These are phyloP conservation scores for Mytilinidion resinicola DNA, from an alignment of 495 filamentous ascomycete genomes.

Conservation along the genomic window DNA sequence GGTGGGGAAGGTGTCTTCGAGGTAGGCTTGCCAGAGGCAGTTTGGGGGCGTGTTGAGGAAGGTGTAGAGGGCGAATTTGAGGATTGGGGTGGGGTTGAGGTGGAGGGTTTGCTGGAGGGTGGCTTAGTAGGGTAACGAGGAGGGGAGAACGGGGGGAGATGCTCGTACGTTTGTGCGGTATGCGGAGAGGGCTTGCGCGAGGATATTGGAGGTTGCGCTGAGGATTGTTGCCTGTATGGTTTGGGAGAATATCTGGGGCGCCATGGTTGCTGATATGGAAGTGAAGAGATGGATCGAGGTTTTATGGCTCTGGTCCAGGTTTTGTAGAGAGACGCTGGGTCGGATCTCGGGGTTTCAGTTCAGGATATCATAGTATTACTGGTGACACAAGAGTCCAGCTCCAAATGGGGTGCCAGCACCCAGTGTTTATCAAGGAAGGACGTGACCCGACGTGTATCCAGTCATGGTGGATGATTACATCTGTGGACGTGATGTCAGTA, in stretches of 20 bases:
- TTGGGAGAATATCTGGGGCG: constrained; percentile 17
- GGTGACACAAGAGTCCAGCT: too few species aligned
- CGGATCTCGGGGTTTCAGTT: too few species aligned
- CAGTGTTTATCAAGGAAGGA: too few species aligned
- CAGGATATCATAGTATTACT: too few species aligned
- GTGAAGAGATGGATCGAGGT: too few species aligned
- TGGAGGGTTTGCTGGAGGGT: constrained; percentile 41
- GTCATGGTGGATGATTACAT: too few species aligned
- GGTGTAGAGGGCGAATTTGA: constrained; percentile 75
- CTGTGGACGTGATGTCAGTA: too few species aligned
- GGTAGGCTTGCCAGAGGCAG: constrained; percentile 69
- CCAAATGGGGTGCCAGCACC: too few species aligned
- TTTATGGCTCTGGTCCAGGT: too few species aligned
- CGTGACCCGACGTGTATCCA: too few species aligned
- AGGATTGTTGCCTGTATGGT: constrained; percentile 46
- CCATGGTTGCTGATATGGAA: constrained; percentile 1
- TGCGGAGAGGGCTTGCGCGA: constrained; percentile 72
- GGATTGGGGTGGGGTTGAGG: constrained; percentile 56
- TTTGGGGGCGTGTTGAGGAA: constrained; percentile 76
- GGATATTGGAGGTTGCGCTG: constrained; percentile 67
- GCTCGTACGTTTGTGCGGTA: constrained; percentile 55
- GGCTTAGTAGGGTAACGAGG: constrained; percentile 3
- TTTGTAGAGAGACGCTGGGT: too few species aligned
- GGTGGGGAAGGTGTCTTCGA: constrained; percentile 52
- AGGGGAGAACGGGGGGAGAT: constrained; percentile 2